Percentiles rank a stretch among this genome's conserved stretches.
These are phyloP conservation scores for Astraeus odoratus DNA, from an alignment of 768 basidiomycete genomes.

Conservation along the genomic window DNA sequence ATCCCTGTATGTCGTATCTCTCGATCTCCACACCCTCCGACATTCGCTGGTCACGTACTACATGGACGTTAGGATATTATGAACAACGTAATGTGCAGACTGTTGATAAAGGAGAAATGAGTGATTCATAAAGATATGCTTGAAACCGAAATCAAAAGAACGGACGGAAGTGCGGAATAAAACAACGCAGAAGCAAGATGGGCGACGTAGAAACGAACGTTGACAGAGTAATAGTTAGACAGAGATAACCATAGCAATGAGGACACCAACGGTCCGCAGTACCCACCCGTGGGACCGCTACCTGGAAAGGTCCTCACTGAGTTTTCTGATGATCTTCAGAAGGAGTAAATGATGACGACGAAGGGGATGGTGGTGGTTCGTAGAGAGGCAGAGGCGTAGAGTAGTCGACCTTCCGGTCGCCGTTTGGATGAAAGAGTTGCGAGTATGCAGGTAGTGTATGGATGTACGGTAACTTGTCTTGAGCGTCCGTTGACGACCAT, in stretches of 20 bases:
- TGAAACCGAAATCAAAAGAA: neutral
- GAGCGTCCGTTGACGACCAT: slow-evolving; percentile 5
- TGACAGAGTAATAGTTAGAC: neutral
- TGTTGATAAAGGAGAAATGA: too few relatives aligned
- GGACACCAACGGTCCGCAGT: neutral
- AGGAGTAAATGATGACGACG: slow-evolving; percentile 2
- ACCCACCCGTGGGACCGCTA: neutral
- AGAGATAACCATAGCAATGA: neutral
- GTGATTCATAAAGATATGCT: too few relatives aligned
- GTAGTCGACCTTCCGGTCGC: slow-evolving; percentile 65
- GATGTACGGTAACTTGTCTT: slow-evolving; percentile 13
- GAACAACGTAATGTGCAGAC: too few relatives aligned
- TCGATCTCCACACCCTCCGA: too few relatives aligned
- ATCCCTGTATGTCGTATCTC: too few relatives aligned
- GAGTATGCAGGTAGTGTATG: slow-evolving; percentile 64
- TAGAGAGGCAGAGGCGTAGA: slow-evolving; percentile 60
- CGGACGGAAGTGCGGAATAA: slow-evolving; percentile 7
- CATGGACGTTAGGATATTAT: too few relatives aligned
- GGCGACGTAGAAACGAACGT: neutral
- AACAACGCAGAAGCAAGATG: slow-evolving; percentile 8
- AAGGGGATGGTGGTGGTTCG: slow-evolving; percentile 30
- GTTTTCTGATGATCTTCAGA: slow-evolving; percentile 5
- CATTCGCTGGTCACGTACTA: too few relatives aligned
- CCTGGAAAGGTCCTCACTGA: slow-evolving; percentile 1
- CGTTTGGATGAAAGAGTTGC: slow-evolving; percentile 68